Evolutionary conservation across 176 grass and related monocot genomes (phyloP), one percentile per base, ranked within the genome.

Genomic region (Zoysia pacifica): DNA sequence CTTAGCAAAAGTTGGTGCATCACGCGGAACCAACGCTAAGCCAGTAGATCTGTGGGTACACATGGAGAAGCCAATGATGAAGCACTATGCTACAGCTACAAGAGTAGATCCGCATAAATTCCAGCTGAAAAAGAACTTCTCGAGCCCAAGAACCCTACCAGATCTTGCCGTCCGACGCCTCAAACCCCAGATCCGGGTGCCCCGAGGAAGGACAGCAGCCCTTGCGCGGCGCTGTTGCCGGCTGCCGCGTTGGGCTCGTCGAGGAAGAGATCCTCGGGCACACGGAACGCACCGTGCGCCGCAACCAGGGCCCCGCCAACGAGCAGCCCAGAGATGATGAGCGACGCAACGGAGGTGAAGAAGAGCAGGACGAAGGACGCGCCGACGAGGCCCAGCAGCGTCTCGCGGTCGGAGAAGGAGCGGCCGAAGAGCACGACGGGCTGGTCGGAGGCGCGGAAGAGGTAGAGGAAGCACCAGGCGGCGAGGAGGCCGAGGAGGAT

Each of bases 391-490:
- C 90, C 86, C 48, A 94, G 37, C 35, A 99, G 88, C 70, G 96
- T 93, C 83, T 99, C 96, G 55, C 92, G 90, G 74, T 99, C 96
- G 61, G 96, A 95, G 90, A 91, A 89, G 81, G 84, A 81, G 16
- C 96, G 96, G 76, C 96, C 96, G 76, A 99, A 93, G 90, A 99
- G 86, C 52, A 91, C 76, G 35, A 99, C 90, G 14, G 96, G 90
- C 37, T 91, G 88, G 73, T 99, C 96, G 52, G 96, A 79, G 15
- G 88, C 69, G 78, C 96, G 88, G 84, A 99, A 93, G 88, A 99
- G 85, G 76, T 99, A 95, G 67, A 99, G 82, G 84, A 93, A 91
- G 86, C 92, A 99, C 96, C 96, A 99, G 72, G 90, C 84, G 47
- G 76, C 76, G 72, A 99, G 93, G 65, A 99, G 82, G 37, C 74